These are phyloP conservation scores for Penicillium sumatraense DNA, from an alignment of 2,329 filamentous ascomycete genomes.

Conservation along the genomic window DNA sequence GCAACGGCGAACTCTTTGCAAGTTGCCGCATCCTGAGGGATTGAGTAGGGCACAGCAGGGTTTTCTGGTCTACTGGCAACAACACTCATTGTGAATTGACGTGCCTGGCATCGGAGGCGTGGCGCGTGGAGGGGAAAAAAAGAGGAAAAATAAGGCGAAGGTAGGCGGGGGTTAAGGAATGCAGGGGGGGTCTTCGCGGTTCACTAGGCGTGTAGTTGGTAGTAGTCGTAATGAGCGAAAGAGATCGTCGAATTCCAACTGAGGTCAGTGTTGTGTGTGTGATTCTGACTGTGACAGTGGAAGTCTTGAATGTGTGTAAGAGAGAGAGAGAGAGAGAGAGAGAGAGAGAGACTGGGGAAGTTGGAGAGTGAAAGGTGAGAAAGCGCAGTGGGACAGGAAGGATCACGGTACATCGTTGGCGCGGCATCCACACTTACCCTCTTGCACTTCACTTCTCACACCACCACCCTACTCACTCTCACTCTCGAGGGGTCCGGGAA, in stretches of 20 bases:
- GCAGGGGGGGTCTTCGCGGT: constrained; percentile 17
- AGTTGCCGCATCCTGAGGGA: constrained; percentile 26
- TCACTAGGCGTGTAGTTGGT: constrained; percentile 1
- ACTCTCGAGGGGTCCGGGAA: background rate
- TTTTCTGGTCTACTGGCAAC: constrained; percentile 44
- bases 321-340: background rate
- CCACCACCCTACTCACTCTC: background rate
- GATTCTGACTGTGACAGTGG: background rate
- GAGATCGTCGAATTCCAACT: constrained; percentile 18
- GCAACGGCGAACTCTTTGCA: constrained; percentile 37
- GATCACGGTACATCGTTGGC: background rate
- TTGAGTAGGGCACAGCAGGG: constrained; percentile 37
- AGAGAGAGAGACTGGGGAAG: background rate
- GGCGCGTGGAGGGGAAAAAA: constrained; percentile 10
- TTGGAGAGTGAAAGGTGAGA: background rate
- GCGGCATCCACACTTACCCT: background rate
- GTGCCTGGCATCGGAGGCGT: constrained; percentile 25
- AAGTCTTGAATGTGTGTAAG: background rate
- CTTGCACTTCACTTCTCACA: constrained; percentile 1
- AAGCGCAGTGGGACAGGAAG: background rate
- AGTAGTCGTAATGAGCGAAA: constrained; percentile 15
- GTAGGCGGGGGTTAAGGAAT: constrained; percentile 23
- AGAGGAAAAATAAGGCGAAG: constrained; percentile 16
- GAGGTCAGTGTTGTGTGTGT: constrained; percentile 11
- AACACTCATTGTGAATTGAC: constrained; percentile 41